Conservation (phyloP, 108 stramenopile species). For the Fistulifera solaris region DNA sequence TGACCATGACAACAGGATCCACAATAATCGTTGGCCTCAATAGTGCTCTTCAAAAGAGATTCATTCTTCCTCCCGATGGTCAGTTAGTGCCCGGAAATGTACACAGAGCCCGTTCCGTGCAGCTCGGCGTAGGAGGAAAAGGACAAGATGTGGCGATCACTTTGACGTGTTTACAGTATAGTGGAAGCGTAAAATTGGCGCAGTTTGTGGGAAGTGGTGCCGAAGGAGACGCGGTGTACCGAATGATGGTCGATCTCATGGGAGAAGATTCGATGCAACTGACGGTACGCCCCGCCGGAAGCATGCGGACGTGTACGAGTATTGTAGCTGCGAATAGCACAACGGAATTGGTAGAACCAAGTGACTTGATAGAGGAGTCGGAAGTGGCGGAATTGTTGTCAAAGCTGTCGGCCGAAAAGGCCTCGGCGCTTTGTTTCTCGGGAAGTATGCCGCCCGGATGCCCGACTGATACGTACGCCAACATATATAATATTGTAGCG, state of each 20-base stretch:
- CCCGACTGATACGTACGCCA: conserved; percentile 49
- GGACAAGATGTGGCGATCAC: conserved; percentile 83
- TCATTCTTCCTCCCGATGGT: conserved; percentile 39
- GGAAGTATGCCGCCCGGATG: conserved; percentile 83
- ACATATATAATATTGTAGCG: conserved; percentile 28
- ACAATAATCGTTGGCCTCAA: conserved; percentile 69
- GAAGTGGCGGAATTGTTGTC: conserved; percentile 39
- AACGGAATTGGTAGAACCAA: conserved; percentile 81
- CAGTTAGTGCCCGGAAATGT: conserved; percentile 62
- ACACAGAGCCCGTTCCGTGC: conserved; percentile 43
- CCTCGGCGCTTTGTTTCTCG: conserved; percentile 62
- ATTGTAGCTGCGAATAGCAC: conserved; percentile 58
- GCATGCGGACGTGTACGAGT: conserved; percentile 70
- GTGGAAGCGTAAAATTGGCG: conserved; percentile 24
- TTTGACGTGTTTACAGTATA: conserved; percentile 32
- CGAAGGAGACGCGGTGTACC: conserved; percentile 54
- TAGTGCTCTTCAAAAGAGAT: conserved; percentile 77
- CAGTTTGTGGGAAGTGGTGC: conserved; percentile 70
- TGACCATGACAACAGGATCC: not conserved
- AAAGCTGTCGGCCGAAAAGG: conserved; percentile 16
- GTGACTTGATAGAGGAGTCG: conserved; percentile 33
- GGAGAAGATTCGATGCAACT: conserved; percentile 25
- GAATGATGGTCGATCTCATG: conserved; percentile 24
- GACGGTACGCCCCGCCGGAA: conserved; percentile 35
- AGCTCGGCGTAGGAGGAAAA: conserved; percentile 76